These are phyloP conservation scores for Penstemon newberryi DNA, from an alignment of 257 asterid genomes.

Conservation along the genomic window DNA sequence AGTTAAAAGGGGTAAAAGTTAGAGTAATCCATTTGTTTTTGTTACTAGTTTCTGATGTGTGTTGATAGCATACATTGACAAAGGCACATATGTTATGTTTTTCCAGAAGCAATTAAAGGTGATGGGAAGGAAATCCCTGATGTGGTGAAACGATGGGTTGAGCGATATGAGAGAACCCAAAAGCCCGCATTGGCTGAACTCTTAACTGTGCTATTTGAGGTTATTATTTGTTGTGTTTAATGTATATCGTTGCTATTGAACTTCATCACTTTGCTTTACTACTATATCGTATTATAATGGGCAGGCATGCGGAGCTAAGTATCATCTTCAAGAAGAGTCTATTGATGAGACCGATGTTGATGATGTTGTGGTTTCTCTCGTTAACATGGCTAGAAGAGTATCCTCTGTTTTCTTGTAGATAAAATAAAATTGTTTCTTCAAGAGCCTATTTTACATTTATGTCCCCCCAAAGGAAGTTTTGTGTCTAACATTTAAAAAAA, in stretches of 20 bases:
- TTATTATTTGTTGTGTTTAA: constrained; percentile 33
- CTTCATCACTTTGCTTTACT: constrained; percentile 23
- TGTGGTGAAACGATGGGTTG: constrained; percentile 85
- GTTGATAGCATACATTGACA: constrained; percentile 17
- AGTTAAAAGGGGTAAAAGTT: constrained; percentile 4
- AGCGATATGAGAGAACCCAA: constrained; percentile 69
- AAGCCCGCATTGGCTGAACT: constrained; percentile 75
- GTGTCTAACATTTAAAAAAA: constrained; percentile 3
- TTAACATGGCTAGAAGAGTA: constrained; percentile 83
- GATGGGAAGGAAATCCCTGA: constrained; percentile 74
- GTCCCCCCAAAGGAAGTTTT: neutral
- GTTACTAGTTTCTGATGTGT: constrained; percentile 12
- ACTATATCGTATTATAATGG: constrained; percentile 25
- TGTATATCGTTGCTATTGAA: constrained; percentile 9
- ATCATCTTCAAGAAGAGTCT: constrained; percentile 60
- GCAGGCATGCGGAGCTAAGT: constrained; percentile 95
- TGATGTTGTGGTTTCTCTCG: constrained; percentile 88
- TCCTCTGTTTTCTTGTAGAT: constrained; percentile 36
- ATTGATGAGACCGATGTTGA: constrained; percentile 87
- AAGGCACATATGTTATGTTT: constrained; percentile 16
- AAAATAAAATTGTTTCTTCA: neutral
- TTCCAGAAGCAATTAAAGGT: constrained; percentile 76
- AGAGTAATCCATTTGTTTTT: constrained; percentile 10
- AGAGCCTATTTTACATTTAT: neutral
- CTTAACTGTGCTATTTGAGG: constrained; percentile 84